Conservation (phyloP, 2,329 filamentous ascomycete genomes). For the Neoarthrinium moseri region DNA sequence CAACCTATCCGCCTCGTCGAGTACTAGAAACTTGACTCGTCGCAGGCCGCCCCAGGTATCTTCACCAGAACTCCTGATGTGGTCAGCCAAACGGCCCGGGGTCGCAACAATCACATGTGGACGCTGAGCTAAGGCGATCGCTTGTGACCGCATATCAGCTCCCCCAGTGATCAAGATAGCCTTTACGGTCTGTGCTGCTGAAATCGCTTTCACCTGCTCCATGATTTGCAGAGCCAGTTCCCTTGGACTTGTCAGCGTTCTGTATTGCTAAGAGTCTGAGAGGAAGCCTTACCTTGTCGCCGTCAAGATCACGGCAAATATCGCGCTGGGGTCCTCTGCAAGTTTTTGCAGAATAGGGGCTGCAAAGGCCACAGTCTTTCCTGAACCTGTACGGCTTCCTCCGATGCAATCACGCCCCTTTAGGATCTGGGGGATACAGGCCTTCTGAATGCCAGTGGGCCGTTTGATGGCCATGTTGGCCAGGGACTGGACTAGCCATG, state of each 20-base stretch:
- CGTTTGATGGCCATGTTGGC: constrained; percentile 74
- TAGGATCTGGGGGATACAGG: constrained; percentile 89
- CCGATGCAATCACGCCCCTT: constrained; percentile 93
- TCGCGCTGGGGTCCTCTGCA: constrained; percentile 87
- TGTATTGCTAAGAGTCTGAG: neutral
- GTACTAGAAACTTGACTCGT: constrained; percentile 79
- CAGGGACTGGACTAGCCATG: constrained; percentile 86
- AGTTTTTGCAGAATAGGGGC: constrained; percentile 92
- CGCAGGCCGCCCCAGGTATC: constrained; percentile 84
- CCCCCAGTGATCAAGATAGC: constrained; percentile 88
- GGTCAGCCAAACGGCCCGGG: constrained; percentile 87
- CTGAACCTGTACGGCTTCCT: constrained; percentile 90
- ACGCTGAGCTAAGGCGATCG: constrained; percentile 74
- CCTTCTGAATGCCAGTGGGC: constrained; percentile 90
- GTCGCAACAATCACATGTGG: constrained; percentile 95
- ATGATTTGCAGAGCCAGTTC: constrained; percentile 95
- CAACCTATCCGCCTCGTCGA: constrained; percentile 93
- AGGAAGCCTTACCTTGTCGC: constrained; percentile 64
- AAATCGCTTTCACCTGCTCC: constrained; percentile 93
- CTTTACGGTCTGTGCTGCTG: constrained; percentile 83
- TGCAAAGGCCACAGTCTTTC: constrained; percentile 95
- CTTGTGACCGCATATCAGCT: constrained; percentile 87
- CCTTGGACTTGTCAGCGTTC: constrained; percentile 35
- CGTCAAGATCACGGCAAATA: constrained; percentile 87
- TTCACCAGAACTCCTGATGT: constrained; percentile 86